Conservation (phyloP, 371 early-diverging fungal species). For the Apophysomyces variabilis region DNA sequence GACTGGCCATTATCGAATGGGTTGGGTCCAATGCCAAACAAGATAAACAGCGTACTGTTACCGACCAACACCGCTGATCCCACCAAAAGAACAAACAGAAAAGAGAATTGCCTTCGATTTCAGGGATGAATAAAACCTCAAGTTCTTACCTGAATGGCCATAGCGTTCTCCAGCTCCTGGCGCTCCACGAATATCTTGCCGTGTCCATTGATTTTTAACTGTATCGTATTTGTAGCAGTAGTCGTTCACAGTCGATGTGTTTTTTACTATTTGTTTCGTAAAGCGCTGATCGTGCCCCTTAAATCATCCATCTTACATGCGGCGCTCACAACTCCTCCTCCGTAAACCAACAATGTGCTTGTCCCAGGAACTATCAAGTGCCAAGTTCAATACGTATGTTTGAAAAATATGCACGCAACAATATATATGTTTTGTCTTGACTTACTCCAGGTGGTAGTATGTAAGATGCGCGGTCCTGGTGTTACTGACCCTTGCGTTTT, state of each 20-base stretch:
- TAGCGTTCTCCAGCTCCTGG: not conserved
- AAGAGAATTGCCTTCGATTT: not conserved
- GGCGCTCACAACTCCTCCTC: not conserved
- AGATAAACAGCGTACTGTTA: not conserved
- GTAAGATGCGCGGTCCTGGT: not conserved
- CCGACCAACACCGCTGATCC: not conserved
- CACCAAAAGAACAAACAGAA: not conserved
- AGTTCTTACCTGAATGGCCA: slow-evolving; percentile 6
- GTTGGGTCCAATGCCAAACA: slow-evolving; percentile 5
- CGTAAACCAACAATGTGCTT: not conserved
- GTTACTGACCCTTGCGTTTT: not conserved
- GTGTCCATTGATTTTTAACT: not conserved
- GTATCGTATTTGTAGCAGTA: not conserved
- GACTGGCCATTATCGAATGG: not conserved
- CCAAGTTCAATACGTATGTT: not conserved
- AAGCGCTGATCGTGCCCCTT: not conserved
- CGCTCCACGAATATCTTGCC: not conserved
- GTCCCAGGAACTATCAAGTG: not conserved
- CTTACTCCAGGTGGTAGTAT: slow-evolving; percentile 3
- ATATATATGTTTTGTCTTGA: not conserved
- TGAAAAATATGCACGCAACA: not conserved
- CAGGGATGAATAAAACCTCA: not conserved
- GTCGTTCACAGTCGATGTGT: not conserved
- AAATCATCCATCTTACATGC: not conserved
- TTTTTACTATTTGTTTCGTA: not conserved